These are phyloP conservation scores for Tardiomyces digboiensis DNA, from an alignment of 1,139 yeast genomes.

Conservation along the genomic window DNA sequence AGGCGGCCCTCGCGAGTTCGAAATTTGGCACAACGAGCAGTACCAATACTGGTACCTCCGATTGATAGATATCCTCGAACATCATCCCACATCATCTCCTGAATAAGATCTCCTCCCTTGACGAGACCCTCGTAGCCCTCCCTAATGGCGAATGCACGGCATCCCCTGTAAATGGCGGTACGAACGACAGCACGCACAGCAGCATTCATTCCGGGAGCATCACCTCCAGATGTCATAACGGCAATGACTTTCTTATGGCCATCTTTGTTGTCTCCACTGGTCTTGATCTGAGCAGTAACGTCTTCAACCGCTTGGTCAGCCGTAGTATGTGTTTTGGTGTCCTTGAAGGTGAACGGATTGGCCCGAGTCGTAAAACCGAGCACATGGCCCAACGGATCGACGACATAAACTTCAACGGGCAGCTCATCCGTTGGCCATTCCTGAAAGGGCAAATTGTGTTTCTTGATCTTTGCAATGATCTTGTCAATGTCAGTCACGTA, in stretches of 20 bases:
- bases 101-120: constrained; percentile 64
- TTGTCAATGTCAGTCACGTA: constrained; percentile 6
- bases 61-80: constrained; percentile 86
- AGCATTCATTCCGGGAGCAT: constrained; percentile 98
- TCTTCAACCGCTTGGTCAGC: too few species aligned
- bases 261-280: background rate
- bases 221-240: constrained; percentile 98
- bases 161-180: constrained; percentile 79
- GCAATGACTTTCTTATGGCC: constrained; percentile 53
- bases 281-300: too few species aligned
- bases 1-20: constrained; percentile 79
- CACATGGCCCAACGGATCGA: constrained; percentile 54
- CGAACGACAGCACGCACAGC: constrained; percentile 92
- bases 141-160: constrained; percentile 88
- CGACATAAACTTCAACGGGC: constrained; percentile 36
- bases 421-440: constrained; percentile 25
- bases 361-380: constrained; percentile 43
- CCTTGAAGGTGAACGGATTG: constrained; percentile 24
- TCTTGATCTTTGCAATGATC: constrained; percentile 9
- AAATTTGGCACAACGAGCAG: constrained; percentile 86
- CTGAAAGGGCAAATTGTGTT: constrained; percentile 16
- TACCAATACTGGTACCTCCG: constrained; percentile 96
- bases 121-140: constrained; percentile 97
- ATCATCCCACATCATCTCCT: constrained; percentile 81
- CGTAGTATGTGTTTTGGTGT: too few species aligned